Percentiles rank a stretch among this genome's conserved stretches.
These are phyloP conservation scores for Metschnikowia continentalis DNA, from an alignment of 805 yeast species.

Conservation along the genomic window DNA sequence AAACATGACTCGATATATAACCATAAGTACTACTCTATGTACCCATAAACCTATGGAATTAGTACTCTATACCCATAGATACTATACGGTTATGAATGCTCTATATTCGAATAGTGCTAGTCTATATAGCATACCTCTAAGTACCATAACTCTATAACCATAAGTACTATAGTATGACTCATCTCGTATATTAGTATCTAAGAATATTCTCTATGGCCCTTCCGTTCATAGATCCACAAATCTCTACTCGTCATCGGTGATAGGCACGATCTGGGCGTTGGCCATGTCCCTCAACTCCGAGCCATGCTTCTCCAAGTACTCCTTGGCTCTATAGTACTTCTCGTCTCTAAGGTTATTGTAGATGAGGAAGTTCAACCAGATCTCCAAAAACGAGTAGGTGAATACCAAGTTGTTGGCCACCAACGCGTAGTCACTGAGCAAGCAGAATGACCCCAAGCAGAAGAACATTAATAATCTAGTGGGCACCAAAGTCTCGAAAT, in stretches of 20 bases:
- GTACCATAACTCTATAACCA: too few species aligned
- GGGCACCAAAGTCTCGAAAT: slow-evolving; percentile 61
- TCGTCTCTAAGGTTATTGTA: slow-evolving; percentile 65
- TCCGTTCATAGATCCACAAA: neutral
- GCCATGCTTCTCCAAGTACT: slow-evolving; percentile 36
- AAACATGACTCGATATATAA: too few species aligned
- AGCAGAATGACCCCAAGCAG: slow-evolving; percentile 45
- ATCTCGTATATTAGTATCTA: too few species aligned
- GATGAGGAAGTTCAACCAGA: slow-evolving; percentile 65
- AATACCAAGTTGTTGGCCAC: slow-evolving; percentile 64
- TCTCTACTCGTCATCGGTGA: slow-evolving; percentile 19
- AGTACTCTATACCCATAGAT: too few species aligned
- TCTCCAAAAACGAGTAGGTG: slow-evolving; percentile 56
- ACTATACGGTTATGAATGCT: too few species aligned
- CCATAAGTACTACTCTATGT: too few species aligned
- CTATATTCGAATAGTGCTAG: too few species aligned
- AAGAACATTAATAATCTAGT: slow-evolving; percentile 50
- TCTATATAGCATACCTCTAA: too few species aligned
- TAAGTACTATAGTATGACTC: too few species aligned
- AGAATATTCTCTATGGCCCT: too few species aligned
- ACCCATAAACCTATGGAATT: too few species aligned
- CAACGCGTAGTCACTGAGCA: slow-evolving; percentile 39
- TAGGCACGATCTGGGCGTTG: slow-evolving; percentile 28
- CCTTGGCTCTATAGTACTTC: slow-evolving; percentile 45
- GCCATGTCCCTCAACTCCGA: slow-evolving; percentile 30